These are phyloP conservation scores for Termitomyces sp. DNA, from an alignment of 768 basidiomycete genomes.

Conservation along the genomic window DNA sequence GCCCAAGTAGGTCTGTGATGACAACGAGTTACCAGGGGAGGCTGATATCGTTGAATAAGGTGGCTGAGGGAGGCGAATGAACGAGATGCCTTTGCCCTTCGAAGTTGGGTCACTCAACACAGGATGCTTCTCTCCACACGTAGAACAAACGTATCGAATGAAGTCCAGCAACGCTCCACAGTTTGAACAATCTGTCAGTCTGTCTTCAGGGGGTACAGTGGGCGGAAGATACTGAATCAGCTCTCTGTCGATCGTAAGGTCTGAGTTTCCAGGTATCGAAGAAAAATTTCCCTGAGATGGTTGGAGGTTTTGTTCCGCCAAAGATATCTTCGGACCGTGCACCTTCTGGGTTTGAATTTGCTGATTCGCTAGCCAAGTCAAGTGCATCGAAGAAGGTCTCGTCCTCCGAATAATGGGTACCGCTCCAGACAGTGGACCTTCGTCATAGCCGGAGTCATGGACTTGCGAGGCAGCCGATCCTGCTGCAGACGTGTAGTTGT, in stretches of 20 bases:
- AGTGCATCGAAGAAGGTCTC: conserved; percentile 63
- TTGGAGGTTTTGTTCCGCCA: conserved; percentile 23
- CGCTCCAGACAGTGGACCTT: conserved; percentile 25
- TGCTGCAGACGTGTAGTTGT: conserved; percentile 53
- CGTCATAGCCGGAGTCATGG: conserved; percentile 52
- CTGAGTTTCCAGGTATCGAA: conserved; percentile 2
- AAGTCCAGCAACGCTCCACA: conserved; percentile 71
- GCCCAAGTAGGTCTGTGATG: conserved; percentile 34
- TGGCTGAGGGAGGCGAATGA: conserved; percentile 28
- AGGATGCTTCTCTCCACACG: conserved; percentile 76
- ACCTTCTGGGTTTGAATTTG: conserved; percentile 30
- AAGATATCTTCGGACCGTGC: conserved; percentile 14
- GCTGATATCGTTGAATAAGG: conserved; percentile 24
- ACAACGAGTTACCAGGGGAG: conserved; percentile 15
- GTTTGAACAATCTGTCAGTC: conserved; percentile 76
- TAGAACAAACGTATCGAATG: conserved; percentile 87
- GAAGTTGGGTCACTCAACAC: conserved; percentile 18
- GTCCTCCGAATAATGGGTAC: conserved; percentile 22
- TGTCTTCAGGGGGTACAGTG: conserved; percentile 46
- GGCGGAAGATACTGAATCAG: conserved; percentile 46
- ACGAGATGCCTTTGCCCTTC: conserved; percentile 44
- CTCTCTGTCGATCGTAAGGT: conserved; percentile 30
- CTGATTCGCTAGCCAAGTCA: conserved; percentile 59
- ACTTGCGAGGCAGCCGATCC: conserved; percentile 44
- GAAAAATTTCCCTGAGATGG: conserved; percentile 11